Evolutionary conservation across 352 stramenopile species (phyloP).

Genomic region (Globisporangium polare): DNA sequence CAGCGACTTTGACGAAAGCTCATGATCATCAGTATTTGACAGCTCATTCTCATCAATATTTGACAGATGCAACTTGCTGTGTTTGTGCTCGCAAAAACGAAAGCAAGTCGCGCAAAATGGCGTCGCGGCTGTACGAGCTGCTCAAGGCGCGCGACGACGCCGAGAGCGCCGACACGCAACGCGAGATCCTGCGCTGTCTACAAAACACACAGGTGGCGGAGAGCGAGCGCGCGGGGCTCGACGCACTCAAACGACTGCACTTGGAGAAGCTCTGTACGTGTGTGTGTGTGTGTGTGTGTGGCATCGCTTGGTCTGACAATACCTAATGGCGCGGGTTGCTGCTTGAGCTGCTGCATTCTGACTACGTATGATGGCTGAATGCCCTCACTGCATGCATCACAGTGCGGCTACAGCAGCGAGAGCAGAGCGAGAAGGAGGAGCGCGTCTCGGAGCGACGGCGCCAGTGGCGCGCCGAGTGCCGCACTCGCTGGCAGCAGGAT

Average conservation of each 20-base stretch:
- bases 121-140: slow-evolving; percentile 24
- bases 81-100: too few species aligned
- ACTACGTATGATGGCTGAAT: not conserved
- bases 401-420: slow-evolving; percentile 31
- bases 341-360: not conserved
- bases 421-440: slow-evolving; percentile 12
- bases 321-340: not conserved
- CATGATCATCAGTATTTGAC: too few species aligned
- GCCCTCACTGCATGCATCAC: not conserved
- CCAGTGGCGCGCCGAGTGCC: slow-evolving; percentile 34
- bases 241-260: slow-evolving; percentile 39
- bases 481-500: slow-evolving; percentile 27
- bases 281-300: not conserved
- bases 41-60: too few species aligned
- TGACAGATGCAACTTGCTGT: too few species aligned
- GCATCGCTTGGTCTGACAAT: not conserved
- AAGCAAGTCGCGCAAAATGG: slow-evolving; percentile 2
- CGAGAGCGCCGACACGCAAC: slow-evolving; percentile 24
- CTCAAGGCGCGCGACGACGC: slow-evolving; percentile 24
- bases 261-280: slow-evolving; percentile 39
- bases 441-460: slow-evolving; percentile 32
- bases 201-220: slow-evolving; percentile 13
- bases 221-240: slow-evolving; percentile 23
- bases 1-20: too few species aligned
- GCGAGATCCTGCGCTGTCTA: slow-evolving; percentile 37